Evolutionary conservation across 2,329 filamentous ascomycete genomes (phyloP).

Genomic region (Cladobotryum protrusum): DNA sequence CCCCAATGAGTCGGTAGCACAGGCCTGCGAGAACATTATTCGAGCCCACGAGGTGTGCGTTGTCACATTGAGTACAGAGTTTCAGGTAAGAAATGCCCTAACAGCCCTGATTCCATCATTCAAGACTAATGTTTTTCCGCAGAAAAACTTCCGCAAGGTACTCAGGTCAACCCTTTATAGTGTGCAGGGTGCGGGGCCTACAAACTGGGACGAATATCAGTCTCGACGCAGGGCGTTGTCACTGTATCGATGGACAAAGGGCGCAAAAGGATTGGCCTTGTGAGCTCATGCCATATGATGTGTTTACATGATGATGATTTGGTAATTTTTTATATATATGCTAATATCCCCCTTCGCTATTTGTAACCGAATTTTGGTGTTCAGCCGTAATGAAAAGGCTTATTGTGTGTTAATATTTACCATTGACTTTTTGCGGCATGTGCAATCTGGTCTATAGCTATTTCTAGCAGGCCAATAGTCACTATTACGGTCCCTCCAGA

Average conservation of each 20-base stretch:
- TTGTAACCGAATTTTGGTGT: neutral
- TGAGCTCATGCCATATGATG: constrained; percentile 10
- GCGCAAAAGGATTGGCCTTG: constrained; percentile 28
- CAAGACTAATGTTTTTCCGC: neutral
- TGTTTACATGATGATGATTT: no score
- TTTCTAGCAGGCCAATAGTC: no score
- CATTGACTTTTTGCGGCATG: no score
- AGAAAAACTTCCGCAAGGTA: constrained; percentile 51
- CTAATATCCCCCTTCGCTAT: no score
- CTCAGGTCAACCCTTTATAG: constrained; percentile 43
- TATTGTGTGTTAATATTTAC: no score
- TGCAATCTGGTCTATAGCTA: no score
- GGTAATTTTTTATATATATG: no score
- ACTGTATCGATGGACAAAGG: constrained; percentile 45
- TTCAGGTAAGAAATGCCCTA: constrained; percentile 31
- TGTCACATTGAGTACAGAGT: constrained; percentile 43
- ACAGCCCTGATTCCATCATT: neutral
- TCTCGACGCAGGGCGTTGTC: constrained; percentile 44
- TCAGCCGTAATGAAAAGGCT: no score
- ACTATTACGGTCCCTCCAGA: no score
- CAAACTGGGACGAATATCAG: constrained; percentile 37
- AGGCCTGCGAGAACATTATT: constrained; percentile 44
- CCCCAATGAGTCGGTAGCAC: constrained; percentile 38
- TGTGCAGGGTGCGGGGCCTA: constrained; percentile 34
- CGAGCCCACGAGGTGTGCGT: constrained; percentile 46